Percentiles rank a stretch among this genome's conserved stretches.
phyloP scores from a whole-genome alignment of 805 yeast genomes.

The Candida quercuum region DNA sequence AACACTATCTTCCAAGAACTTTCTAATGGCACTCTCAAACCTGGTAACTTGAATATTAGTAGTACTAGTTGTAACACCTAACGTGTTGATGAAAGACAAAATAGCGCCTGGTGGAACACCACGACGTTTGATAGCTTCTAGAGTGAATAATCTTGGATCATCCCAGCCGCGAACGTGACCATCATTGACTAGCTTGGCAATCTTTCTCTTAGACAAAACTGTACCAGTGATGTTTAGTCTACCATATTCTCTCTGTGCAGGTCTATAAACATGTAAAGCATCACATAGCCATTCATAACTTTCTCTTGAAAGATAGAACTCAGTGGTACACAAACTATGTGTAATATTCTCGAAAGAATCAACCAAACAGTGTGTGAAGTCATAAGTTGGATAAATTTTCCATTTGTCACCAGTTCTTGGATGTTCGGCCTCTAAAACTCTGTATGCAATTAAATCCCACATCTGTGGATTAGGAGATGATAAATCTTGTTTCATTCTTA shows the following conservation, averaged over 20 bases:
- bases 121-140: constrained; percentile 92
- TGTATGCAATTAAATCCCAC: constrained; percentile 99
- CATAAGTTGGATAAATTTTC: constrained; percentile 98
- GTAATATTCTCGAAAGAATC: constrained; percentile 96
- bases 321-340: constrained; percentile 95
- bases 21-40: constrained; percentile 85
- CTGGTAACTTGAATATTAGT: constrained; percentile 87
- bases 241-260: constrained; percentile 98
- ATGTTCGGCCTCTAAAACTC: constrained; percentile 88
- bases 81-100: constrained; percentile 83
- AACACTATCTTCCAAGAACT: constrained; percentile 81
- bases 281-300: constrained; percentile 99
- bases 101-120: constrained; percentile 99
- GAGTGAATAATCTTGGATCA: constrained; percentile 93
- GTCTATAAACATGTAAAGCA: constrained; percentile 89
- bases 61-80: constrained; percentile 94
- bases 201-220: constrained; percentile 90
- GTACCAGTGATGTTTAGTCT: constrained; percentile 94
- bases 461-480: constrained; percentile 92
- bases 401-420: constrained; percentile 96
- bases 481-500: constrained; percentile 96
- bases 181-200: constrained; percentile 84
- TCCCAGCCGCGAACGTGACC: constrained; percentile 92
- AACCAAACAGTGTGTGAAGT: constrained; percentile 97
- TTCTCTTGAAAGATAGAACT: constrained; percentile 86